Base-by-base conservation (phyloP, 202 grass and related monocot species). In the Zizania palustris region DNA sequence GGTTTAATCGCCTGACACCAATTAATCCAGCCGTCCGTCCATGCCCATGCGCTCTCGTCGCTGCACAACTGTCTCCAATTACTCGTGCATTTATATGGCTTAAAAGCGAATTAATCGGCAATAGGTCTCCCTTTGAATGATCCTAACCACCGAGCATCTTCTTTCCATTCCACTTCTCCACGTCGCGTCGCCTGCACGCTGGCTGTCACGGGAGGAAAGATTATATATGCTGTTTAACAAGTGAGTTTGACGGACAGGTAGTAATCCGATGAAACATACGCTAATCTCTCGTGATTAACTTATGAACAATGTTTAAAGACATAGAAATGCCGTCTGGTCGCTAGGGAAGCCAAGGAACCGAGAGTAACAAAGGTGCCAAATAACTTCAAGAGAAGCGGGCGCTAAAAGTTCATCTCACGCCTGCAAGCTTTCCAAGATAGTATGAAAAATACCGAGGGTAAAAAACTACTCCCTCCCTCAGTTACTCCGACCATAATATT, bases 61-160 rank as follows among this genome's bases (percentile, higher is more conserved):
- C 76, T 55, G 71, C 76, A 54, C 76, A 88, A 76, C 86, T 77
- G 86, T 46, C 77, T 71, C 46, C 86, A 84, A 85, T 88, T 85
- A 84, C 86, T 84, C 65, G 65, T 18, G 76, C 86, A 88, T 88
- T 88, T 70, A 88, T 76, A 80, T 13, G 86, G 81, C 14, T 88
- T 88, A 88, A 88, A 84, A 76, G 81, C 72, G 6, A 80, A 71
- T 54, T 85, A 80, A 80, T 80, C 90, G 67, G 53, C 77, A 89
- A 87, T 89, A 87, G 89, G 65, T 49, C 60, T 69, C 40, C 70
- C 78, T 92, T 85, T 83, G 69, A 92, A 96, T 96, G 89, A 75
- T 54, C 81, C 84, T 87, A 90, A 89, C 92, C 74, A 83, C 89
- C 85, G 28, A 49, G 64, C 65, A 34, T 71, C 22, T 20, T 71